phyloP scores from a whole-genome alignment of 2,329 filamentous ascomycete species.

The Pezicula carpinea region DNA sequence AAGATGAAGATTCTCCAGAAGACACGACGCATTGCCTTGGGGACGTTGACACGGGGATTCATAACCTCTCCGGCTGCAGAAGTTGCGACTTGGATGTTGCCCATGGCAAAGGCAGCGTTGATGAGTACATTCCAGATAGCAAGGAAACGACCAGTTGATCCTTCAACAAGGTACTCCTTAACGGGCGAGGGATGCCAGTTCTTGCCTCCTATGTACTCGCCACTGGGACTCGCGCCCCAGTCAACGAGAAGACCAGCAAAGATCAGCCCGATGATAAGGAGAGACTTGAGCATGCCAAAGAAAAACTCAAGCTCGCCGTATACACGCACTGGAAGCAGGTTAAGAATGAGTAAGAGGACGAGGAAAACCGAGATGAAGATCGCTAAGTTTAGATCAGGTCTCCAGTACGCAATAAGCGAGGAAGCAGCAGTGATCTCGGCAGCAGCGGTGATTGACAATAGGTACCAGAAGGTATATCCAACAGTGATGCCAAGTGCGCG shows the following conservation, averaged over 20 bases:
- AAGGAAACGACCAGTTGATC: conserved; percentile 49
- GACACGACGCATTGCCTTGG: conserved; percentile 56
- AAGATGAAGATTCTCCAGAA: conserved; percentile 48
- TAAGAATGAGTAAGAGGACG: conserved; percentile 40
- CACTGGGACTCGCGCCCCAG: conserved; percentile 40
- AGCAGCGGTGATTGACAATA: conserved; percentile 44
- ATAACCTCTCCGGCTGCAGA: conserved; percentile 57
- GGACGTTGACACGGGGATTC: conserved; percentile 52
- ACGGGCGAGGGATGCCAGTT: conserved; percentile 34
- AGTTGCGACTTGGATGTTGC: conserved; percentile 35
- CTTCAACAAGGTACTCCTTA: conserved; percentile 6
- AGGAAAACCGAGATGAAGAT: conserved; percentile 59
- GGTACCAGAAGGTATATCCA: conserved; percentile 3
- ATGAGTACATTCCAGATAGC: conserved; percentile 53
- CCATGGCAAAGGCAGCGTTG: conserved; percentile 33
- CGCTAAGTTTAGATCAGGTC: conserved; percentile 50
- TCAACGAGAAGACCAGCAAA: conserved; percentile 54
- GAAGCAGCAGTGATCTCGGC: conserved; percentile 56
- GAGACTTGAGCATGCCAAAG: conserved; percentile 38
- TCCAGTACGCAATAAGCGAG: conserved; percentile 56
- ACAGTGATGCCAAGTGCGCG: conserved; percentile 2
- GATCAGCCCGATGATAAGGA: conserved; percentile 50
- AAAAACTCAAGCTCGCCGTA: conserved; percentile 1
- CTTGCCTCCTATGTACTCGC: conserved; percentile 43
- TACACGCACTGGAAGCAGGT: background rate